Base-by-base conservation (phyloP, 163 green algal species). In the Chlamydomonas reinhardtii region DNA sequence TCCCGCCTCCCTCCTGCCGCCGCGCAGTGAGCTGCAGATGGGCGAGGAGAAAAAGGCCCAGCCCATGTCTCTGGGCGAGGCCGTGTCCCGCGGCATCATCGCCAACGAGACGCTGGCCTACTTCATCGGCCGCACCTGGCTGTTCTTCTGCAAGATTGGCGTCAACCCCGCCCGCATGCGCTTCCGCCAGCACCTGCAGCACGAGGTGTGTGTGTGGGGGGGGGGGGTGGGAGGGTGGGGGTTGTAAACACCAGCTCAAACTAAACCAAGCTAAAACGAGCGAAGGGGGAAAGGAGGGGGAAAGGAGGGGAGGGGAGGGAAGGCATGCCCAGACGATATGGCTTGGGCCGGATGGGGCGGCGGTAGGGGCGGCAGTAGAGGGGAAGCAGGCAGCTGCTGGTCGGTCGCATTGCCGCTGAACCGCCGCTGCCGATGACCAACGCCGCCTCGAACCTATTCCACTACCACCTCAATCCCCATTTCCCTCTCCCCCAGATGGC, bases 41-140 rank as follows among this genome's bases (percentile, higher is more conserved):
- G 93, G 91, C 65, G 95, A 95, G 31, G 95, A 96, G 78, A 99
- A 99, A 92, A 93, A 95, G 86, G 87, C 98, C 0, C 69, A 97
- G 86, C 74, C 86, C 35, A 97, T 98, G 87, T 82, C 78, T 15
- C 92, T 99, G 69, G 94, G 95, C 34, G 94, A 97, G 15, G 98
- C 98, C 0, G 92, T 98, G n/a, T 52, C 83, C 5, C 54, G 94
- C 39, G 96, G 97, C 76, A 98, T 98, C 73, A 98, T 99, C 76
- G 97, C 96, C 86, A 99, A 99, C 91, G 92, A 99, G 93, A 99
- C 98, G 31, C 95, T 99, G 24, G 98, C 92, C 15, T 99, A 99
- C 95, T 99, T 99, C 94, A 99, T 99, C 82, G 98, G 95, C n/a
- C 93, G 98, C 85, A 99, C 97, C 31, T 99, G 97, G 92, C 91